Percentiles rank a stretch among this genome's conserved stretches.
phyloP scores from a whole-genome alignment of 23 red algal genomes.

The Gracilaria caudata region DNA sequence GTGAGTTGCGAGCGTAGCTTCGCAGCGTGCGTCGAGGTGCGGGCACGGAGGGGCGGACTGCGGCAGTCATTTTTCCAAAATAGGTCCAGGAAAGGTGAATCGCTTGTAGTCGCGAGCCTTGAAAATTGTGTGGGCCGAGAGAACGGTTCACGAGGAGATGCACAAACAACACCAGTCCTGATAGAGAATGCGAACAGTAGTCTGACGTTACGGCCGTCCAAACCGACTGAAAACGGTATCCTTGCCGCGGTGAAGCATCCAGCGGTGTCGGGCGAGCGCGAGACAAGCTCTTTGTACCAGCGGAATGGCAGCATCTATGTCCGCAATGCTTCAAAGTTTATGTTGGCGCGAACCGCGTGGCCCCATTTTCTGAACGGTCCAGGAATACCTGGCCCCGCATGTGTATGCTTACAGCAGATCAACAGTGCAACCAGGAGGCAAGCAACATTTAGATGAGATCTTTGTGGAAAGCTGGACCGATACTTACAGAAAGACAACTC shows the following conservation, averaged over 20 bases:
- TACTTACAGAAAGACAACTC: background rate
- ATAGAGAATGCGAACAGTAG: no score
- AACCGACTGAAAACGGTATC: no score
- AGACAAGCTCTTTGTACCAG: no score
- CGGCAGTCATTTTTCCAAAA: slow-evolving; percentile 30
- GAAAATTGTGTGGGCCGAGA: background rate
- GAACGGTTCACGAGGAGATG: background rate
- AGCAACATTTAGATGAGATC: no score
- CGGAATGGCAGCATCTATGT: no score
- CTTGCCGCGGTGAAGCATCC: no score
- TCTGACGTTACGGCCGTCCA: no score
- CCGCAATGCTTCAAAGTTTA: no score
- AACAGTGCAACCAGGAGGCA: no score
- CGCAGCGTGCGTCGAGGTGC: slow-evolving; percentile 21
- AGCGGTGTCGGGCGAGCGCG: no score
- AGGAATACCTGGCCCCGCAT: background rate
- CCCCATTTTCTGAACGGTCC: background rate
- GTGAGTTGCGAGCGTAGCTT: slow-evolving; percentile 21
- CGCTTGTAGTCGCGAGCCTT: background rate
- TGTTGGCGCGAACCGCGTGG: background rate
- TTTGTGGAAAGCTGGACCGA: background rate
- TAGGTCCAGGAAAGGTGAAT: slow-evolving; percentile 10
- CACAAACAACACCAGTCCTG: background rate
- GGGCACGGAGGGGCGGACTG: background rate
- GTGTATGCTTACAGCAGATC: no score